Evolutionary conservation across 139 green algal genomes (phyloP), one percentile per base, ranked within the genome.

Genomic region (Pleodorina starrii): DNA sequence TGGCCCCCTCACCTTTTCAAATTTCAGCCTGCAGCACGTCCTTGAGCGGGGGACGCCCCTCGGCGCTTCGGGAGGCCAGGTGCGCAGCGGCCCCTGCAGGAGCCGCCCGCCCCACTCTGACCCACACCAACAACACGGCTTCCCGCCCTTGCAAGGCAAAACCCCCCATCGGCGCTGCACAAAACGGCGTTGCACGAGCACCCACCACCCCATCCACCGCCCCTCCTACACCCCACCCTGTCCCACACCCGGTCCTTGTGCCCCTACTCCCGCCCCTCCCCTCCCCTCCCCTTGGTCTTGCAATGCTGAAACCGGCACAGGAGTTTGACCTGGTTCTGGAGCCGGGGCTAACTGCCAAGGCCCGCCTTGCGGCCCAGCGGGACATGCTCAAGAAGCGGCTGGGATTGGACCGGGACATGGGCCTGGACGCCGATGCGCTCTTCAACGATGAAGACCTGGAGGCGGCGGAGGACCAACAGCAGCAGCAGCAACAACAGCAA

Each of bases 401-500:
- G 50, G 96, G 96, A 5, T 77, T 97, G 80, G 91, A 90, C n/a
- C 92, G 92, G 29, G 91, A 89, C 69, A 79, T 89, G 84, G 84
- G 84, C 0, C 46, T 98, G 76, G 94, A 98, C 91, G 94, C 95
- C 0, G 89, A 92, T 16, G 94, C 97, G 2, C 89, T 99, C 27
- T 80, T 99, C 1, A 74, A 89, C 7, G 97, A 99, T 40, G 95
- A 97, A 38, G 97, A 98, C 85, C 87, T 98, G 19, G 79, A 92
- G 77, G 76, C 76, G 5, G 76, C 76, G 48, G 76, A 84, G 76
- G 76, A 84, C 69, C n/a, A 5, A 14, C 69, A 77, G 36, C 69
- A 32, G 69, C 69, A 77, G 10, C 69, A 48, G 36, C 69, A 54
- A 29, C 69, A 51, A 44, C 84, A 68, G 50, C 29, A 68, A 27